Evolutionary conservation across 495 filamentous ascomycete species (phyloP).

Genomic region (Talaromyces trachyspermus): DNA sequence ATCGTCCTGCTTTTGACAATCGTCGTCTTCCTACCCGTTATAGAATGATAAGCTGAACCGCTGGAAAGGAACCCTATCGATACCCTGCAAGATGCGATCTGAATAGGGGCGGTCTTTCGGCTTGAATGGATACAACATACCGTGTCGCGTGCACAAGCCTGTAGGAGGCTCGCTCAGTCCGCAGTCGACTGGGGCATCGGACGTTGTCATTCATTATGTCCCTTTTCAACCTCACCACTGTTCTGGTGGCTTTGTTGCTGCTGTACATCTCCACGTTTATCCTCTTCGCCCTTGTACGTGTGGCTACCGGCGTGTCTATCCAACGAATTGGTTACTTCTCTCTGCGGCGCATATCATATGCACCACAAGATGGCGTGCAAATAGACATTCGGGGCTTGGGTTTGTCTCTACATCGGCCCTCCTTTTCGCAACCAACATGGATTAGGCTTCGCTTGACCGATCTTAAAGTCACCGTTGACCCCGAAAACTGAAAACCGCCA

Average conservation of each 20-base stretch:
- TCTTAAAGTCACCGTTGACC: slow-evolving; percentile 73
- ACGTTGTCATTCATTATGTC: no score
- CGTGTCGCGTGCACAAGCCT: neutral
- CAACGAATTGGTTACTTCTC: slow-evolving; percentile 91
- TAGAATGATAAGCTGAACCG: slow-evolving; percentile 1
- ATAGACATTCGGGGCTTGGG: slow-evolving; percentile 87
- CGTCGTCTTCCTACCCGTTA: neutral
- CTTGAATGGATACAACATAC: slow-evolving; percentile 1
- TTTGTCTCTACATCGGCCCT: slow-evolving; percentile 80
- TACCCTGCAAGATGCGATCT: neutral
- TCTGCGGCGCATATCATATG: slow-evolving; percentile 80
- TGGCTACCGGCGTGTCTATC: slow-evolving; percentile 90
- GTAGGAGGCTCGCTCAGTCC: no score
- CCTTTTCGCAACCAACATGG: slow-evolving; percentile 97
- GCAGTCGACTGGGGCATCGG: no score
- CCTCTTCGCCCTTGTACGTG: slow-evolving; percentile 85
- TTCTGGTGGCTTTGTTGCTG: slow-evolving; percentile 75
- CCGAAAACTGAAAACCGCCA: slow-evolving; percentile 48
- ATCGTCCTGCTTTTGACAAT: no score
- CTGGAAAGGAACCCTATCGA: neutral
- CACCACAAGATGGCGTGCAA: slow-evolving; percentile 74
- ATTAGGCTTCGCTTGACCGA: slow-evolving; percentile 81
- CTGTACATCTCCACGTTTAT: slow-evolving; percentile 88
- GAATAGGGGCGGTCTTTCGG: neutral
- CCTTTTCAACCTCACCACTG: slow-evolving; percentile 63